These are phyloP conservation scores for Diplodia corticola DNA, from an alignment of 2,329 filamentous ascomycete genomes.

Conservation along the genomic window DNA sequence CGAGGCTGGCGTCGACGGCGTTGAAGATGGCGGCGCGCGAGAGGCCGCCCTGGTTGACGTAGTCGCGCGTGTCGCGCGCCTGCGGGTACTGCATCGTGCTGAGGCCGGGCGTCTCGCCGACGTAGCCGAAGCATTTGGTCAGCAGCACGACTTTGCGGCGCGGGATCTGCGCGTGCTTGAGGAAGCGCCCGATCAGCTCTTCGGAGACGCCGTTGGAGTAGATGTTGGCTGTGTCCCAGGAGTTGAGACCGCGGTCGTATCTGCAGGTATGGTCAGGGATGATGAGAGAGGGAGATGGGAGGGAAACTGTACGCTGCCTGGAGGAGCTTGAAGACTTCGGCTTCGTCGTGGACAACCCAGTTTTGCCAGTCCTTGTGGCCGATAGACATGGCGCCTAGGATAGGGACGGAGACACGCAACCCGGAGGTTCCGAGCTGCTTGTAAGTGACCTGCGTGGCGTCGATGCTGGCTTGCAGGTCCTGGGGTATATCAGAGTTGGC, in stretches of 20 bases:
- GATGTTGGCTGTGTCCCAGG: constrained; percentile 32
- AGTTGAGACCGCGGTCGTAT: constrained; percentile 45
- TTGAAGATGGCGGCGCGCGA: constrained; percentile 43
- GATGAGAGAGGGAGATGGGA: neutral
- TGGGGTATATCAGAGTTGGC: neutral
- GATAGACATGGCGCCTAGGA: constrained; percentile 58
- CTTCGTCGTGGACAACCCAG: constrained; percentile 44
- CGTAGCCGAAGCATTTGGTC: constrained; percentile 48
- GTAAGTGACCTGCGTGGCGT: constrained; percentile 36
- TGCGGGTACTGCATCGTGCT: constrained; percentile 40
- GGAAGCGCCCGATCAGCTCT: constrained; percentile 32
- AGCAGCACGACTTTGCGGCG: constrained; percentile 34
- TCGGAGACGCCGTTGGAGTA: constrained; percentile 35
- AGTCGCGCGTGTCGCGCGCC: constrained; percentile 33
- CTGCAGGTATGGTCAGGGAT: constrained; percentile 27
- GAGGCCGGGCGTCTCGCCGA: constrained; percentile 46
- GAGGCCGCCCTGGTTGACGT: constrained; percentile 41
- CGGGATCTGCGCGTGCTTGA: constrained; percentile 34
- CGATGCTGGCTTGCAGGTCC: constrained; percentile 23
- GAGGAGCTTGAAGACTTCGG: neutral
- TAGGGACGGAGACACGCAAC: constrained; percentile 57
- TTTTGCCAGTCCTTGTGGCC: constrained; percentile 45
- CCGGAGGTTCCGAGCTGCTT: constrained; percentile 55
- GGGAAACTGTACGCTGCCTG: neutral
- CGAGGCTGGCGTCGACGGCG: constrained; percentile 36